Evolutionary conservation across 108 stramenopile species (phyloP), one percentile per base, ranked within the genome.

Genomic region (Nannochloropsis granulata): DNA sequence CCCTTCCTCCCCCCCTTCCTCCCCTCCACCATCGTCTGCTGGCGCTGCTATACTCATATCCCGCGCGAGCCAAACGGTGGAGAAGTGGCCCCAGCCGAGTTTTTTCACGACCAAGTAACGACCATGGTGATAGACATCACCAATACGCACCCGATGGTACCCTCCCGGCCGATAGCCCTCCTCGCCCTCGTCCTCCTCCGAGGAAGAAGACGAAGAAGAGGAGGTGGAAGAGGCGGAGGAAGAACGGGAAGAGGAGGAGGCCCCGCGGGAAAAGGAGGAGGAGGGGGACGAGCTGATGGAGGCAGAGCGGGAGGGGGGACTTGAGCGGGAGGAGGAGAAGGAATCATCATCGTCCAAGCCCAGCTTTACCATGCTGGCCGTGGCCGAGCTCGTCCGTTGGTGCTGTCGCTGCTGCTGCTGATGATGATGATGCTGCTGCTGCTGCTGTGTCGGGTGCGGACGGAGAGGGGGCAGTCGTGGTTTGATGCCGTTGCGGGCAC

Each of bases 1-100:
- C 34, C 34, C 34, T 34, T 34, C 34, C 34, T 34, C 34, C 34
- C 34, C 34, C 34, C 2, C 24, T 25, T 25, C 79, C 79, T 25
- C 8, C 13, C n/a, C n/a, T 80, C 11, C 24, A 8, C 11, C 79
- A 14, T 80, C 23, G 8, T 80, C 79, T 14, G 79, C 24, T 79
- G 16, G 79, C 79, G 12, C 23, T 13, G 24, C 25, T 14, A 85
- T 25, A 8, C 21, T 24, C 83, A 24, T 23, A 56, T 90, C 88
- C 71, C 92, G 94, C 19, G 93, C 94, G 93, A 95, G 94, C 97
- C 97, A 97, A 2, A 97, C 97, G 16, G 98, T 99, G 83, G 96
- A 97, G 91, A 99, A 99, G 91, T 99, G 98, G 12, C 98, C 98
- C 98, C 98, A 99, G 56, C 98, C 98, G 26, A 99, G 90, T 91